A percentile compares a stretch with the other conserved stretches of the same genome.
Conservation (phyloP, 2,329 filamentous ascomycete species). For the Aspergillus sp. region DNA sequence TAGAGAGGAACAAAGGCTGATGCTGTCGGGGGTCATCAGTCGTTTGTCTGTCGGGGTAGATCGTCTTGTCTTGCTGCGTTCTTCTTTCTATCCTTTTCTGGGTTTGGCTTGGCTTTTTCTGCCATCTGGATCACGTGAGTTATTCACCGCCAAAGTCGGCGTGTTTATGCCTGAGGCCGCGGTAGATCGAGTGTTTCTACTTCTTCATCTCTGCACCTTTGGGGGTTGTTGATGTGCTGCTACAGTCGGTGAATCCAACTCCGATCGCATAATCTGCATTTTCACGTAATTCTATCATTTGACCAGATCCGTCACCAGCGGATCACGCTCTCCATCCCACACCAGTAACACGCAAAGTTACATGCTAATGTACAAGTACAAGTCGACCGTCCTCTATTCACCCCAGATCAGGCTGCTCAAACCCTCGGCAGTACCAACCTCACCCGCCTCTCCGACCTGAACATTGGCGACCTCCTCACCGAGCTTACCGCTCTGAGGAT, state of each 20-base stretch:
- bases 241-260: too few relatives aligned
- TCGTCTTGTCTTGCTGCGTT: neutral
- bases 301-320: neutral
- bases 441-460: constrained; percentile 30
- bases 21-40: constrained; percentile 10
- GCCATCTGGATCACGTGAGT: neutral
- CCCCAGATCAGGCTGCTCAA: constrained; percentile 39
- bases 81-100: neutral
- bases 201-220: too few relatives aligned
- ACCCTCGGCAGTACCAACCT: constrained; percentile 26
- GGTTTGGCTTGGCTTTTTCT: neutral
- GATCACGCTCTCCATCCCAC: neutral
- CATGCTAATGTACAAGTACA: neutral
- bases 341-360: neutral
- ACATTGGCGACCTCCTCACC: constrained; percentile 39
- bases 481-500: constrained; percentile 60
- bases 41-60: neutral
- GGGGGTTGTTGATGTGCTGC: too few relatives aligned
- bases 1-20: constrained; percentile 14
- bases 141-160: too few relatives aligned
- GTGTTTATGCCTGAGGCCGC: too few relatives aligned
- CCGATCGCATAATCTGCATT: neutral
- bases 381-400: constrained; percentile 16
- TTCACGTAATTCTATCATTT: neutral
- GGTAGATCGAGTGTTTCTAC: too few relatives aligned